Evolutionary conservation across 2,329 filamentous ascomycete species (phyloP).

Genomic region (Fusarium tanahbumbuense): DNA sequence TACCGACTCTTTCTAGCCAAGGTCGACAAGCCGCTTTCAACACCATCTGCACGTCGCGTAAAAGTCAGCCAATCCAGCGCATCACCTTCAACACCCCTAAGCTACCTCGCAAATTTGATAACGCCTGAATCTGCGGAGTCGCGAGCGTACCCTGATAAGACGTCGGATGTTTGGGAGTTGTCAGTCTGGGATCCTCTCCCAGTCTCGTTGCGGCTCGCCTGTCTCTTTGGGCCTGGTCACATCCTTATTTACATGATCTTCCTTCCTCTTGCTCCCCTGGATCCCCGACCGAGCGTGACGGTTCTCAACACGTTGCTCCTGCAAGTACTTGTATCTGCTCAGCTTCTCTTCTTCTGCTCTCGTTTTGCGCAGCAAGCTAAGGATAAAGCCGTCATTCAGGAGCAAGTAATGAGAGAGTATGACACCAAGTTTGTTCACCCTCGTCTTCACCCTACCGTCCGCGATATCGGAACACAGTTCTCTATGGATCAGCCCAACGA

Average conservation of each 20-base stretch:
- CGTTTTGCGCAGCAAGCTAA: constrained; percentile 87
- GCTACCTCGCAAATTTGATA: constrained; percentile 76
- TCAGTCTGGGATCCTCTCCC: constrained; percentile 93
- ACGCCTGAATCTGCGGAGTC: constrained; percentile 79
- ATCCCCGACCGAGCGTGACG: constrained; percentile 85
- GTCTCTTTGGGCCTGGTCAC: constrained; percentile 92
- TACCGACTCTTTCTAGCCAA: constrained; percentile 92
- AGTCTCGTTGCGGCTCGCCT: constrained; percentile 83
- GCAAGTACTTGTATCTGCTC: constrained; percentile 77
- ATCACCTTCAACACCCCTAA: constrained; percentile 79
- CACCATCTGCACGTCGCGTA: constrained; percentile 88
- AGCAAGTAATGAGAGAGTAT: constrained; percentile 94
- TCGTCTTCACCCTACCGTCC: constrained; percentile 81
- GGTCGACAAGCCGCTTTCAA: constrained; percentile 79
- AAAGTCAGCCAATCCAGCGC: constrained; percentile 79
- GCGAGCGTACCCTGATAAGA: constrained; percentile 83
- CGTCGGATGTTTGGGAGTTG: constrained; percentile 93
- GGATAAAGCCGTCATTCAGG: constrained; percentile 85
- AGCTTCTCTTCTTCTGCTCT: constrained; percentile 78
- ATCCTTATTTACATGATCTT: constrained; percentile 91
- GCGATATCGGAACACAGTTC: constrained; percentile 83
- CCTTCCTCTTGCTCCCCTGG: constrained; percentile 79
- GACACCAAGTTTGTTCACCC: constrained; percentile 96
- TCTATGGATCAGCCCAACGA: constrained; percentile 60
- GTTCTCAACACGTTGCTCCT: constrained; percentile 86